phyloP scores from a whole-genome alignment of 495 filamentous ascomycete genomes.

The Penicillium verhagenii region DNA sequence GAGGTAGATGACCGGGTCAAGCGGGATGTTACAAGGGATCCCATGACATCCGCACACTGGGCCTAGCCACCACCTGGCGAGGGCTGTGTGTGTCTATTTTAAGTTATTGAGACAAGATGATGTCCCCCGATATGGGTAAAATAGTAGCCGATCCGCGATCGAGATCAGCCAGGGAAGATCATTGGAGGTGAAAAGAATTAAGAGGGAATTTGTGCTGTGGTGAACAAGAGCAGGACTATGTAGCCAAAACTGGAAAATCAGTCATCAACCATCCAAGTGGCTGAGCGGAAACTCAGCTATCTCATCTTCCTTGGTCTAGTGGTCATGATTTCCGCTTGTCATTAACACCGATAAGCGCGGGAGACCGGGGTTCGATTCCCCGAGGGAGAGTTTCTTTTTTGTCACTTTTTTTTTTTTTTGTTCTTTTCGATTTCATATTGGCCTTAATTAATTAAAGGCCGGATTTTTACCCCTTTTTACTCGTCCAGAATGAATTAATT shows the following conservation, averaged over 20 bases:
- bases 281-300: conserved; percentile 28
- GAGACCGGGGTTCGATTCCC: conserved; percentile 58
- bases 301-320: conserved; percentile 45
- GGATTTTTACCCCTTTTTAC: too few relatives aligned
- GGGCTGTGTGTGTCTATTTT: not conserved
- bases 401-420: not conserved
- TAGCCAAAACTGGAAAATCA: not conserved
- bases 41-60: conserved; percentile 2
- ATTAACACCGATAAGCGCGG: conserved; percentile 43
- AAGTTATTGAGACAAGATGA: not conserved
- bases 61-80: not conserved
- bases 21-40: not conserved
- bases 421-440: not conserved
- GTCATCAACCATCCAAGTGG: conserved; percentile 28
- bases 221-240: not conserved
- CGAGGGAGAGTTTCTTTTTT: conserved; percentile 42
- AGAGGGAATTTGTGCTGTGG: too few relatives aligned
- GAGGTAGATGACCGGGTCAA: conserved; percentile 11
- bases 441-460: not conserved
- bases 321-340: conserved; percentile 58
- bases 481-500: too few relatives aligned
- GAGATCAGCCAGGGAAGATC: too few relatives aligned
- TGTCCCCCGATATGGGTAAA: not conserved
- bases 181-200: too few relatives aligned
- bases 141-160: too few relatives aligned